Evolutionary conservation across 129 eudicot genomes (phyloP), one percentile per base, ranked within the genome.

Genomic region (Cynara cardunculus): DNA sequence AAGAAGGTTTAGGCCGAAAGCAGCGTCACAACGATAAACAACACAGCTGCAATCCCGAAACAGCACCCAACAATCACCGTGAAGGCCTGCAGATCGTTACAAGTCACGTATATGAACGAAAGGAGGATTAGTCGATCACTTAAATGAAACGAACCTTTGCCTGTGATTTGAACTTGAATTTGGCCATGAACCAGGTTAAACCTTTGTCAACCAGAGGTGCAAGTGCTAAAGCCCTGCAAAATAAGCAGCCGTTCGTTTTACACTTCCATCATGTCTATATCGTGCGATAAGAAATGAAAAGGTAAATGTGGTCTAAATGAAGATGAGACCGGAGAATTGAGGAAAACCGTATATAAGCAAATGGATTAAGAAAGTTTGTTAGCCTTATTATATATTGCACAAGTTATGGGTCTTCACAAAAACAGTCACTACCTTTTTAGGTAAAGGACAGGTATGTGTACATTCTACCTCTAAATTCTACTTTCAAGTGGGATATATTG

Each of bases 161-260:
- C 76, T 82, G 94, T 66, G 99, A 95, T 66, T 87, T 82, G 72
- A 95, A 92, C 35, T 91, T 89, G 78, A 78, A 89, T 77, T 87
- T 95, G 56, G 61, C 81, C 80, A 94, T 92, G 83, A 95, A 90
- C 97, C 93, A 89, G 30, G 97, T 82, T 71, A 95, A 88, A 28
- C 94, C 97, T 84, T 81, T 89, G 74, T 90, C 96, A 34, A 95
- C 99, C 71, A 92, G 75, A 30, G 99, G 99, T 71, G 99, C 99
- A 78, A 95, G 99, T 67, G 97, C 97, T 67, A 95, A 76, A 69
- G 99, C 99, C 94, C 98, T 94, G 89, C 89, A 87, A 30, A 4
- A 66, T 53, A 80, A 84, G 62, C 49, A 76, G 53, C 27, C 21
- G 0, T 8, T 16, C 27, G 28, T 1, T 18, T 62, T 74, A 25